Evolutionary conservation across 805 yeast species (phyloP).

Genomic region (Kregervanrija pseudodelftensis): DNA sequence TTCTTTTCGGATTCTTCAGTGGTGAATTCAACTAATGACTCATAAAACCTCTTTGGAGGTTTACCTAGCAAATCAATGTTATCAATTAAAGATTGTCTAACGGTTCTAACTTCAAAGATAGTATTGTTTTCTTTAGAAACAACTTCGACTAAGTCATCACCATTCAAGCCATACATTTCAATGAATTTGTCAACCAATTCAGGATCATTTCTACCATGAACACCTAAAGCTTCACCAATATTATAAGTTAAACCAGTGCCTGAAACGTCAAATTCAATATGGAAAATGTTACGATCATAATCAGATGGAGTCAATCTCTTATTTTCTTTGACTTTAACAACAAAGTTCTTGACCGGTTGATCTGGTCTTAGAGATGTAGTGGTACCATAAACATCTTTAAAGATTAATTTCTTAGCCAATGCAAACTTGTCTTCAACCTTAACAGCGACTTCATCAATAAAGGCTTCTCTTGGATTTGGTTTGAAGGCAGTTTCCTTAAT

Average conservation of each 20-base stretch:
- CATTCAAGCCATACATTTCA: conserved; percentile 60
- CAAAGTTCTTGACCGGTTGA: conserved; percentile 72
- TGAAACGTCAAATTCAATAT: conserved; percentile 84
- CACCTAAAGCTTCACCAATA: conserved; percentile 95
- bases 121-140: conserved; percentile 59
- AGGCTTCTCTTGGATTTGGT: conserved; percentile 53
- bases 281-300: conserved; percentile 93
- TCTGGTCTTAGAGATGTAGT: conserved; percentile 75
- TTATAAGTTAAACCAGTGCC: conserved; percentile 89
- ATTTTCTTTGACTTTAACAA: conserved; percentile 87
- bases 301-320: conserved; percentile 84
- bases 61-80: conserved; percentile 87
- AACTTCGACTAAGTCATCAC: conserved; percentile 60
- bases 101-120: conserved; percentile 66
- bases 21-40: conserved; percentile 68
- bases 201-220: conserved; percentile 79
- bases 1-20: conserved; percentile 60
- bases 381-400: conserved; percentile 70
- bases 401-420: conserved; percentile 63
- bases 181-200: conserved; percentile 64
- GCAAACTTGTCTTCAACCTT: conserved; percentile 33
- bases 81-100: conserved; percentile 72
- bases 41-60: conserved; percentile 93
- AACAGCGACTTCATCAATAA: conserved; percentile 35
- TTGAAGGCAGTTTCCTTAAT: conserved; percentile 50